Conservation (phyloP, 106 monocot species). For the Platanthera guangdongensis region DNA sequence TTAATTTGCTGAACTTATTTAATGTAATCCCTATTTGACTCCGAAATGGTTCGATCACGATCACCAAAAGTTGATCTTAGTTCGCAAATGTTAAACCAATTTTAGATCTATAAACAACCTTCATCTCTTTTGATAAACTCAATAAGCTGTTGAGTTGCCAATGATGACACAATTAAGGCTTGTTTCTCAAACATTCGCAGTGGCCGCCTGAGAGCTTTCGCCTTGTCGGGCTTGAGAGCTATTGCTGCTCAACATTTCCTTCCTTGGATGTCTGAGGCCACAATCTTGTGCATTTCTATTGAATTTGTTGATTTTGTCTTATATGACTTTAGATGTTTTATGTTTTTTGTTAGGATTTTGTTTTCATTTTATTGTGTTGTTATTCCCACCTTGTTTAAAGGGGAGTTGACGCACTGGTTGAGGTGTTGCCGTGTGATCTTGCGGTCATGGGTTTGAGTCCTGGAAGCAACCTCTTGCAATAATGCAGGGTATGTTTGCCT, state of each 20-base stretch:
- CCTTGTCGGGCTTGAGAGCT: neutral
- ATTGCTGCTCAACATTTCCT: neutral
- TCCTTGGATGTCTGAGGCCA: neutral
- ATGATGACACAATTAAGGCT: neutral
- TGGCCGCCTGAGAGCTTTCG: no score
- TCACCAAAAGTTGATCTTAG: no score
- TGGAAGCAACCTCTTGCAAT: no score
- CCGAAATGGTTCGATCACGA: no score
- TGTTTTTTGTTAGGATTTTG: neutral
- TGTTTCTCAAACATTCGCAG: neutral
- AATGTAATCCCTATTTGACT: no score
- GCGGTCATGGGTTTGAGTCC: neutral
- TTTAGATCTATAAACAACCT: no score
- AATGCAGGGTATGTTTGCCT: no score
- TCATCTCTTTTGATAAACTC: no score
- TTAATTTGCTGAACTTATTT: no score
- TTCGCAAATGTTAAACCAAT: no score
- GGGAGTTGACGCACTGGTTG: neutral
- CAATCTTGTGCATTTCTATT: no score
- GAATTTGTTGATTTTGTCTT: neutral
- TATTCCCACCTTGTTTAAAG: neutral
- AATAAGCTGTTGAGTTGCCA: neutral
- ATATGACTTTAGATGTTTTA: neutral
- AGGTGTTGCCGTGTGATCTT: neutral
- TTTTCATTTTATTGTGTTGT: neutral